phyloP scores from a whole-genome alignment of 2,329 filamentous ascomycete genomes.

The Trichoderma citrinoviride region DNA sequence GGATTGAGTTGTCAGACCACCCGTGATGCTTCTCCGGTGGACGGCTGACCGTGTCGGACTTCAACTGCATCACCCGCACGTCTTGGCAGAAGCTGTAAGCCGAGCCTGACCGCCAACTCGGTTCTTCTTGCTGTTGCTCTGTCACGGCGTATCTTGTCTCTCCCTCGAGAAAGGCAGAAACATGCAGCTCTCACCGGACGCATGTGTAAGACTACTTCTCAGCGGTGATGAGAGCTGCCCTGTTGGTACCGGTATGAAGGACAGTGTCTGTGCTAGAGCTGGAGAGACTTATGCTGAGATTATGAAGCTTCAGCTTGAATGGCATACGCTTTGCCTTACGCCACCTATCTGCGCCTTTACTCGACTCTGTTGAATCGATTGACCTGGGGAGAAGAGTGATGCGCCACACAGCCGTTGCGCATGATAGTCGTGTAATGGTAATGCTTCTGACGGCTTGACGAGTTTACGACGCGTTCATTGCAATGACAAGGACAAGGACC shows the following conservation, averaged over 20 bases:
- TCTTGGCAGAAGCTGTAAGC: neutral
- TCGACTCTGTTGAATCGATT: neutral
- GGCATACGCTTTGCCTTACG: neutral
- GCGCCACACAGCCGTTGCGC: neutral
- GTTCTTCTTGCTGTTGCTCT: neutral
- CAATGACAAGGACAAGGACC: neutral
- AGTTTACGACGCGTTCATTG: no score
- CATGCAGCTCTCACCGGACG: neutral
- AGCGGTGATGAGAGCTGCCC: neutral
- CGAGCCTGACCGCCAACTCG: neutral
- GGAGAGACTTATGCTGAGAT: neutral
- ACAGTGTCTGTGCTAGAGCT: neutral
- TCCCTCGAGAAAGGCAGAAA: neutral
- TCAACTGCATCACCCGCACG: neutral
- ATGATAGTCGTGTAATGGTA: neutral
- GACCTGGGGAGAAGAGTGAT: neutral
- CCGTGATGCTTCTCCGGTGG: neutral
- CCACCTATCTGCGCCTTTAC: no score
- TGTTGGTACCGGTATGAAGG: neutral
- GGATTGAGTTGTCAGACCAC: neutral
- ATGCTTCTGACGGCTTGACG: no score
- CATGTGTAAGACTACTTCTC: slow-evolving; percentile 13
- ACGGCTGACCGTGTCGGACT: neutral
- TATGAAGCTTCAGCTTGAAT: neutral
- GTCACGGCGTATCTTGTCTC: neutral